These are phyloP conservation scores for Diaporthe sp. DNA, from an alignment of 2,329 filamentous ascomycete species.

Conservation along the genomic window DNA sequence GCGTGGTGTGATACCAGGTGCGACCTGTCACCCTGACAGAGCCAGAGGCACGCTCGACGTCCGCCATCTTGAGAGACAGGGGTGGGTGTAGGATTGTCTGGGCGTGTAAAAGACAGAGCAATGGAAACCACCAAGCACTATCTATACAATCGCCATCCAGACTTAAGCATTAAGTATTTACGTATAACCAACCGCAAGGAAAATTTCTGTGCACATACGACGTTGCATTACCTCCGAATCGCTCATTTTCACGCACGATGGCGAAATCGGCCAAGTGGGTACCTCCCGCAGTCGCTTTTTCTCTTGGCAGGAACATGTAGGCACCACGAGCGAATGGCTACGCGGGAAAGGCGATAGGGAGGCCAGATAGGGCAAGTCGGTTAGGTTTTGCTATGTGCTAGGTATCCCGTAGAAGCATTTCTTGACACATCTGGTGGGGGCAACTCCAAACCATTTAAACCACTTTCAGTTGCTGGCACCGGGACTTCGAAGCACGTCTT, in stretches of 20 bases:
- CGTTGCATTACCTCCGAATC: slow-evolving; percentile 16
- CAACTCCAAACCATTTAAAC: neutral
- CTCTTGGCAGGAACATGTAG: slow-evolving; percentile 4
- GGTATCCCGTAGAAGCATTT: neutral
- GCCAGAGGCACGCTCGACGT: slow-evolving; percentile 13
- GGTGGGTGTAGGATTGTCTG: neutral
- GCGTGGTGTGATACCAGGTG: slow-evolving; percentile 20
- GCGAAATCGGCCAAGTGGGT: slow-evolving; percentile 27
- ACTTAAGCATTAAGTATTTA: neutral
- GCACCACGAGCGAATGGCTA: neutral
- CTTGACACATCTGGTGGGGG: slow-evolving; percentile 15
- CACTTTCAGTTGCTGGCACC: neutral
- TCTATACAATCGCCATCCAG: neutral
- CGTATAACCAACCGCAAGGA: neutral
- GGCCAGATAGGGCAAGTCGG: slow-evolving; percentile 15
- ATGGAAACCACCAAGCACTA: neutral
- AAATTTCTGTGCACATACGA: neutral
- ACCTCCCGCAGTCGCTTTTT: slow-evolving; percentile 2
- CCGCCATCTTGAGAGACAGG: slow-evolving; percentile 15
- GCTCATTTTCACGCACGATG: slow-evolving; percentile 17
- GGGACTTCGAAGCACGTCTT: neutral
- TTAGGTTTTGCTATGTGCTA: neutral
- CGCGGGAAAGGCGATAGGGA: neutral
- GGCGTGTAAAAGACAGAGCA: neutral
- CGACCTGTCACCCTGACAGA: slow-evolving; percentile 7